These are phyloP conservation scores for Tulasnella sp. DNA, from an alignment of 768 basidiomycete genomes.

Conservation along the genomic window DNA sequence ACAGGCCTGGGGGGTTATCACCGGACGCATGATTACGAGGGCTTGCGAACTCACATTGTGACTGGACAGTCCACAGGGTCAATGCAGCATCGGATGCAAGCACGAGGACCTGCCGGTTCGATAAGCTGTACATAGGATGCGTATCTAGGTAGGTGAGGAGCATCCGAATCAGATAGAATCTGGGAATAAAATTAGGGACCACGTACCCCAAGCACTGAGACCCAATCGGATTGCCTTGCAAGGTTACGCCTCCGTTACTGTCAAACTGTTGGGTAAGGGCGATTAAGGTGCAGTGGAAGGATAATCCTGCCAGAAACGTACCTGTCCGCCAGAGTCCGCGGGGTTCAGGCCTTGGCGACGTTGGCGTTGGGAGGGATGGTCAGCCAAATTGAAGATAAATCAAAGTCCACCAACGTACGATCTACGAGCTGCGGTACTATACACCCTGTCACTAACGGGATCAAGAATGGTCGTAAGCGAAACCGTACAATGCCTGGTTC, in stretches of 20 bases:
- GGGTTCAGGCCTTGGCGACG: conserved; percentile 21
- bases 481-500: background rate
- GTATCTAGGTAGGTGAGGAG: conserved; percentile 1
- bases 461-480: background rate
- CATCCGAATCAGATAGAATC: background rate
- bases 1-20: background rate
- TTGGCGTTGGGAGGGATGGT: background rate
- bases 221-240: conserved; percentile 27
- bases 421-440: conserved; percentile 16
- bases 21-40: background rate
- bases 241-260: conserved; percentile 24
- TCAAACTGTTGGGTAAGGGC: background rate
- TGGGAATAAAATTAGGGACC: background rate
- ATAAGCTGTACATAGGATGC: conserved; percentile 26
- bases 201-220: conserved; percentile 29
- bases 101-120: conserved; percentile 24
- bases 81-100: conserved; percentile 30
- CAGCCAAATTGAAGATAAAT: background rate
- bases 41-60: background rate
- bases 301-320: background rate
- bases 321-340: conserved; percentile 29
- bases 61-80: conserved; percentile 32
- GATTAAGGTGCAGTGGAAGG: background rate
- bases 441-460: conserved; percentile 27
- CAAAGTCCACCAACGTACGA: background rate